Evolutionary conservation across 257 asterid species (phyloP), one percentile per base, ranked within the genome.

Genomic region (Eustoma russellianum): DNA sequence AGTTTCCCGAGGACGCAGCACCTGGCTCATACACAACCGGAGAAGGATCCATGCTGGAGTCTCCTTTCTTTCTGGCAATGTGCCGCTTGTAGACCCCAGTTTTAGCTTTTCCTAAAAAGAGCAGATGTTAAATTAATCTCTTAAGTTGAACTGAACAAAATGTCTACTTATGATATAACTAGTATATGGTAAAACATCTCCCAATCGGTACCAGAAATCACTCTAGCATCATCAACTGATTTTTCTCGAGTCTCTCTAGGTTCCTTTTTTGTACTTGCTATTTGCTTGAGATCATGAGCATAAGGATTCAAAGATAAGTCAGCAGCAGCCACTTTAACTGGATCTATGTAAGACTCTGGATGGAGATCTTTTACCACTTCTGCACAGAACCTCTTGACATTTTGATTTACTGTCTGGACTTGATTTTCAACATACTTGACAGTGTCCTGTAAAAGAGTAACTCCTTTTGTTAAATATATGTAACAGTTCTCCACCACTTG

Each of bases 321-420:
- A n/a, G 69, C 78, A 35, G 83, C 63, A 44, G 82, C 69, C 19
- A 67, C 69, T 66, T 68, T 77, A 57, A 62, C 83, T 3, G 82
- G 86, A 68, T 77, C 79, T 11, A 56, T 59, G 46, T 58, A 54
- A 51, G 80, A 77, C 18, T 70, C 57, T 40, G 85, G 81, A 40
- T 62, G 68, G 64, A 86, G 51, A 74, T 90, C 96, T 66, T 79
- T 74, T 86, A 90, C 66, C 55, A 86, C 78, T 55, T 90, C 94
- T 24, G 86, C 63, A 67, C 69, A 90, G 72, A 90, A 86, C 65
- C 71, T 83, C 81, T 81, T 86, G 46, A 81, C 86, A 41, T 78
- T 79, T 13, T 59, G 71, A 38, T 94, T 82, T 16, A 83, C 93
- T 65, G 81, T 86, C 63, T 90, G 81, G 64, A 70, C 88, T 74